Evolutionary conservation across 1,284 basidiomycete species (phyloP), one percentile per base, ranked within the genome.

Genomic region (Tilletia walkeri): DNA sequence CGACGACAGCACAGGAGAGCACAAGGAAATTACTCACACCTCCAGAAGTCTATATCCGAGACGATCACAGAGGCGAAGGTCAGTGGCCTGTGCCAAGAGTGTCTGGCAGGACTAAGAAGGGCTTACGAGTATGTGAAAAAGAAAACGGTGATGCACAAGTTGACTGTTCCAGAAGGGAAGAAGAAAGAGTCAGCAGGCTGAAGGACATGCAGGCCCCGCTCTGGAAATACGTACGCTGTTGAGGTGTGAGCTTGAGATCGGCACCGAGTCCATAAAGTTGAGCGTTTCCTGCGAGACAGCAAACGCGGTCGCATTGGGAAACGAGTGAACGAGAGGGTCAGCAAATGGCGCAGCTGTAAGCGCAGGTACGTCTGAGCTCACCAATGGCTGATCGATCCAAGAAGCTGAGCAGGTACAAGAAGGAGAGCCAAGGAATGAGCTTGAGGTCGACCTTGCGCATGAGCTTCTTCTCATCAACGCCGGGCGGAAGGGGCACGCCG

Each of bases 381-480:
- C 87, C 4, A 85, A 88, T 72, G 85, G 87, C 73, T 84, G 84
- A 69, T 84, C 88, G 76, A 86, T 88, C 75, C 84, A 88, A 12
- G 41, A 78, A 78, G 24, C 34, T 38, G 34, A 79, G 65, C 0
- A 82, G 70, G 45, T 82, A 80, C 1, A 80, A 70, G 14, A 81
- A 67, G n/a, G 69, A 72, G 4, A 79, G 68, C 72, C 72, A 80
- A 6, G 81, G 81, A 30, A 83, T 74, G 16, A 83, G 72, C 2
- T 66, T 63, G 30, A 79, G 54, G 48, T 83, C 81, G 65, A 82
- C 67, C 73, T 82, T 82, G 59, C 79, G 69, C 69, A 81, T 61
- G 30, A 82, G 71, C 68, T 74, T 76, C 74, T 76, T 78, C 65
- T 82, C 81, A 53, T 78, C 75, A 47, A 80, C 48, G n/a, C 71